Conservation (phyloP, 2,329 filamentous ascomycete genomes). For the Talaromyces sp. region DNA sequence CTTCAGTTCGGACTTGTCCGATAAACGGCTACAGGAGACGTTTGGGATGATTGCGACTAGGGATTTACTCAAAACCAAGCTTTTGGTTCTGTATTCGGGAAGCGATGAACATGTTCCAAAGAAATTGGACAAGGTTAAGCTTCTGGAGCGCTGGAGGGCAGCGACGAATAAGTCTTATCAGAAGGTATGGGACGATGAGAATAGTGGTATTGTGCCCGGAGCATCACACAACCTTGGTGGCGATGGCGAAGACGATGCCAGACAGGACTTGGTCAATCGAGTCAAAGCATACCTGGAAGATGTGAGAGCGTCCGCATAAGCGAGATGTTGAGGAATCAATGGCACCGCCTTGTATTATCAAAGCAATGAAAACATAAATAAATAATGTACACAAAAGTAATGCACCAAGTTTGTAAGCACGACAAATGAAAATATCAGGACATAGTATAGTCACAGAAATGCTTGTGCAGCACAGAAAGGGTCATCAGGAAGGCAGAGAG, state of each 20-base stretch:
- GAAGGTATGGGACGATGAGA: conserved; percentile 48
- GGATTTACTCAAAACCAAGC: conserved; percentile 39
- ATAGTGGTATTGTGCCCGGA: conserved; percentile 50
- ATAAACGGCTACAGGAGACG: conserved; percentile 57
- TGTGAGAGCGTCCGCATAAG: conserved; percentile 24
- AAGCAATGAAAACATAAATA: background rate
- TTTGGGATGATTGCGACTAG: conserved; percentile 57
- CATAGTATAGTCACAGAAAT: conserved; percentile 3
- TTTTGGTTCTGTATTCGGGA: conserved; percentile 49
- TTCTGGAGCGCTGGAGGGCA: conserved; percentile 46
- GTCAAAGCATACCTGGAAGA: conserved; percentile 36
- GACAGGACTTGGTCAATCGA: conserved; percentile 34
- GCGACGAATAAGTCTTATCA: conserved; percentile 39
- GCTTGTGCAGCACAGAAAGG: background rate
- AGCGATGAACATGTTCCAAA: conserved; percentile 47
- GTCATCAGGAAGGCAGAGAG: conserved; percentile 5
- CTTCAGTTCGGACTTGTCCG: conserved; percentile 75
- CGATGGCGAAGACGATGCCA: conserved; percentile 48
- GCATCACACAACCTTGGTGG: conserved; percentile 52
- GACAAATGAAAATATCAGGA: conserved; percentile 16
- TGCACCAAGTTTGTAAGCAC: conserved; percentile 4
- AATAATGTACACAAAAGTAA: conserved; percentile 6
- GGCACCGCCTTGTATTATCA: conserved; percentile 16
- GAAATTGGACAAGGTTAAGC: conserved; percentile 46
- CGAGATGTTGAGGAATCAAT: conserved; percentile 25